Evolutionary conservation across 345 rosid genomes (phyloP), one percentile per base, ranked within the genome.

Genomic region (Pistacia atlantica): DNA sequence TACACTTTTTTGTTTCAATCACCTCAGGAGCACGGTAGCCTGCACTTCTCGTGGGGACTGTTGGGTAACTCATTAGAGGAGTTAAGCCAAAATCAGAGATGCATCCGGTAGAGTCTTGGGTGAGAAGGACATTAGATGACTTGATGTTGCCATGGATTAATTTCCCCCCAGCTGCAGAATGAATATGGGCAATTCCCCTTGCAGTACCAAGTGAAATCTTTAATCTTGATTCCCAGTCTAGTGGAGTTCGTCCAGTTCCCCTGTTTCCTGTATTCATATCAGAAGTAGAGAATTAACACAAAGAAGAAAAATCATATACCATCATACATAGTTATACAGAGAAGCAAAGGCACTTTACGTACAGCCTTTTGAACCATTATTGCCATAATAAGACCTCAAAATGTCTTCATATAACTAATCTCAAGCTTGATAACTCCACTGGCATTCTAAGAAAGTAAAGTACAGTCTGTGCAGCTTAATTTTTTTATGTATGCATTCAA

Each of bases 11-110:
- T 5, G 92, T 87, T 77, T 92, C 92, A 2, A 90, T 78, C 35
- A 86, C 82, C 80, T 94, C 98, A 0, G 98, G 98, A 20, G 98
- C 94, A 67, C 88, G 88, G 83, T 94, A 94, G 17, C 95, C 97
- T 64, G 85, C 85, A 79, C 83, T 84, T 83, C 91, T 90, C 8
- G 91, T 85, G 18, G 91, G 89, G 35, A 81, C 80, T 3, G 84
- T 73, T 33, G 90, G 92, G 52, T 76, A 80, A 70, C 88, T 90
- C 86, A 92, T 82, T 72, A 92, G 18, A 28, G 90, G 88, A 68
- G 89, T 80, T 77, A 92, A 76, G 60, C 95, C 97, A 61, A 87
- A 90, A 85, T 94, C 98, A 4, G 97, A 86, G 60, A 94, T 84
- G 77, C 88, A 82, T 38, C 87, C 93, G 5, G 78, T 73, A 69